A percentile compares a stretch with the other conserved stretches of the same genome.
phyloP scores from a whole-genome alignment of 2,329 filamentous ascomycete species.

The Ophiostoma angusticollis region DNA sequence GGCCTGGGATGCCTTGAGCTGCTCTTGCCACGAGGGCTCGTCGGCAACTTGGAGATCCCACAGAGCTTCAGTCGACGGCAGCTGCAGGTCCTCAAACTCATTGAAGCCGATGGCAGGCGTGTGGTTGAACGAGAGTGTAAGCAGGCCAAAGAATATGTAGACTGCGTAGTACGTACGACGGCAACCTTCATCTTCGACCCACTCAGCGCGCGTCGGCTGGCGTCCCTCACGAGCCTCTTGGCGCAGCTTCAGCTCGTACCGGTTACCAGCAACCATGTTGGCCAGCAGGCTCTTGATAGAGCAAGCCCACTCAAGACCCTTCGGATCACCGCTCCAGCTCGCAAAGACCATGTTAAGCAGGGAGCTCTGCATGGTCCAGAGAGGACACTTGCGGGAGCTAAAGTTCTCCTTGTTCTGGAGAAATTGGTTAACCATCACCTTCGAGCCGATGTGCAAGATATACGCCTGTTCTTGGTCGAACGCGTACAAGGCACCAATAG shows the following conservation, averaged over 20 bases:
- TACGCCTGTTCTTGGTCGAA: conserved; percentile 97
- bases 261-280: conserved; percentile 96
- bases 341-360: conserved; percentile 98
- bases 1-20: conserved; percentile 54
- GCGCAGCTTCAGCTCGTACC: conserved; percentile 89
- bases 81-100: conserved; percentile 84
- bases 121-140: conserved; percentile 95
- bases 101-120: conserved; percentile 97
- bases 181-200: conserved; percentile 95
- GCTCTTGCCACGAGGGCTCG: conserved; percentile 73
- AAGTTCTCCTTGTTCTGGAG: conserved; percentile 98
- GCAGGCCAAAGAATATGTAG: conserved; percentile 94
- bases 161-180: conserved; percentile 95
- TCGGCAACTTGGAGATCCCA: conserved; percentile 80
- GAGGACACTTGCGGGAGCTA: conserved; percentile 88
- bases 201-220: conserved; percentile 69
- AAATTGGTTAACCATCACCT: conserved; percentile 93
- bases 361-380: conserved; percentile 98
- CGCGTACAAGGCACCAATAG: conserved; percentile 89
- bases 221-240: conserved; percentile 72
- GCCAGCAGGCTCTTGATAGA: conserved; percentile 96
- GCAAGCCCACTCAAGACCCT: conserved; percentile 95
- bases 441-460: conserved; percentile 93
- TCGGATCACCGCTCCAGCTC: conserved; percentile 96
- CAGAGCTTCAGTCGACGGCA: conserved; percentile 84